Percentiles rank a stretch among this genome's conserved stretches.
Evolutionary conservation across 2,329 filamentous ascomycete genomes (phyloP).

Genomic region (Acarospora socialis): DNA sequence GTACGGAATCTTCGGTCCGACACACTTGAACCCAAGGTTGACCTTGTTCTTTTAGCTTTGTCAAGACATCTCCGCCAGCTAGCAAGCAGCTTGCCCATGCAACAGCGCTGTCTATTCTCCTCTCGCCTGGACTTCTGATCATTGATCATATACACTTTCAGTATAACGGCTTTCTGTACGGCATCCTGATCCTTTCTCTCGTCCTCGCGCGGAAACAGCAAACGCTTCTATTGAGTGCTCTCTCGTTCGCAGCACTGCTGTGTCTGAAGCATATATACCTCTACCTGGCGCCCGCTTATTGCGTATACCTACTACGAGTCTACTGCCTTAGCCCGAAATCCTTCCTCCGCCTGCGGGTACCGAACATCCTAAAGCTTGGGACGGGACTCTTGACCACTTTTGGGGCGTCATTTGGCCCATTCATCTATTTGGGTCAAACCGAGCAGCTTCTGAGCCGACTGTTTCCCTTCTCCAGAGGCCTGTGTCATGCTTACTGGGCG

Average conservation of each 20-base stretch:
- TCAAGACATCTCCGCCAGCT: constrained; percentile 51
- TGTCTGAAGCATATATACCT: constrained; percentile 98
- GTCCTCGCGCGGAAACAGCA: constrained; percentile 64
- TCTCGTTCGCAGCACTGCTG: constrained; percentile 70
- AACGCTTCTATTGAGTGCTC: constrained; percentile 61
- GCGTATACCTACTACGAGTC: constrained; percentile 75
- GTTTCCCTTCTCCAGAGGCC: constrained; percentile 83
- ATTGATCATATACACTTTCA: constrained; percentile 99
- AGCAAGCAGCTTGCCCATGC: constrained; percentile 70
- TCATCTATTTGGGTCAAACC: constrained; percentile 66
- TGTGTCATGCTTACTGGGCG: constrained; percentile 98
- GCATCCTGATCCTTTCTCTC: constrained; percentile 72
- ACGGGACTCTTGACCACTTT: constrained; percentile 57
- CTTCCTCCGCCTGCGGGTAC: constrained; percentile 58
- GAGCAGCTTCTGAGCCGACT: constrained; percentile 69
- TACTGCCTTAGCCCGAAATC: constrained; percentile 76
- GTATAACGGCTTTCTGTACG: constrained; percentile 96
- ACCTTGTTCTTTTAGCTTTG: constrained; percentile 41
- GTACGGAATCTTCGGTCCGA: constrained; percentile 39
- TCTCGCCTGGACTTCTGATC: constrained; percentile 86
- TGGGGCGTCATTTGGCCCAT: constrained; percentile 75
- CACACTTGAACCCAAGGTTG: too few relatives aligned
- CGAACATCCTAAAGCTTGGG: constrained; percentile 74
- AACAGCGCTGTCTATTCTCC: constrained; percentile 72
- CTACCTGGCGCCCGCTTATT: constrained; percentile 90